A percentile compares a stretch with the other conserved stretches of the same genome.
phyloP scores from a whole-genome alignment of 345 rosid species.

The Brassica rapa region DNA sequence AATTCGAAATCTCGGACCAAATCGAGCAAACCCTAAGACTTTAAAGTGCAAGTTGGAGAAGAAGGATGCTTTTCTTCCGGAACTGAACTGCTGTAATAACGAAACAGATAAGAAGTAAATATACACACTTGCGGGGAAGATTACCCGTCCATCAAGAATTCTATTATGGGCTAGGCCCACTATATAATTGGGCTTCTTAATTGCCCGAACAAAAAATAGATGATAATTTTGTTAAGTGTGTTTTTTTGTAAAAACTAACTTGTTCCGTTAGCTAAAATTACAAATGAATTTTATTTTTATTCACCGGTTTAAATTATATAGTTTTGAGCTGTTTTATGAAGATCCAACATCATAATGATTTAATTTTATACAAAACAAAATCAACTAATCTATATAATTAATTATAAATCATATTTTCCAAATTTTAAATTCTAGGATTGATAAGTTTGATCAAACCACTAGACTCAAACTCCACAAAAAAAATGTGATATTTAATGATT shows the following conservation, averaged over 20 bases:
- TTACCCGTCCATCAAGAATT: slow-evolving; percentile 31
- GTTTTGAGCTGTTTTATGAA: no score
- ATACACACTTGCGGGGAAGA: not conserved
- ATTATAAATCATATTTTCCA: no score
- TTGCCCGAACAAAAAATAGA: not conserved
- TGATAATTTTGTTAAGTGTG: not conserved
- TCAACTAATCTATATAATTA: not conserved
- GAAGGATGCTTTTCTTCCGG: slow-evolving; percentile 23
- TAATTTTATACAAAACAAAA: no score
- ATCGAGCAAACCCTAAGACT: slow-evolving; percentile 31
- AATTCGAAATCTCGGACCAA: not conserved
- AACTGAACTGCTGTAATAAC: not conserved
- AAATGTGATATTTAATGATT: not conserved
- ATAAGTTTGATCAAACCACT: no score
- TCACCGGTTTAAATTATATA: no score
- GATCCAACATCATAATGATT: no score
- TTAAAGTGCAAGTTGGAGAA: not conserved
- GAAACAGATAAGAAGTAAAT: not conserved
- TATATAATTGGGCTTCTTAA: not conserved
- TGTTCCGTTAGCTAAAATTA: not conserved
- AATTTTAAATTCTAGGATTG: no score
- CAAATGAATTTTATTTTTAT: not conserved
- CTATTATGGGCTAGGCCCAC: slow-evolving; percentile 18
- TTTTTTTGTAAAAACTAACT: not conserved
- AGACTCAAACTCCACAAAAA: no score